phyloP scores from a whole-genome alignment of 768 basidiomycete species.

The Termitomyces titanicus region DNA sequence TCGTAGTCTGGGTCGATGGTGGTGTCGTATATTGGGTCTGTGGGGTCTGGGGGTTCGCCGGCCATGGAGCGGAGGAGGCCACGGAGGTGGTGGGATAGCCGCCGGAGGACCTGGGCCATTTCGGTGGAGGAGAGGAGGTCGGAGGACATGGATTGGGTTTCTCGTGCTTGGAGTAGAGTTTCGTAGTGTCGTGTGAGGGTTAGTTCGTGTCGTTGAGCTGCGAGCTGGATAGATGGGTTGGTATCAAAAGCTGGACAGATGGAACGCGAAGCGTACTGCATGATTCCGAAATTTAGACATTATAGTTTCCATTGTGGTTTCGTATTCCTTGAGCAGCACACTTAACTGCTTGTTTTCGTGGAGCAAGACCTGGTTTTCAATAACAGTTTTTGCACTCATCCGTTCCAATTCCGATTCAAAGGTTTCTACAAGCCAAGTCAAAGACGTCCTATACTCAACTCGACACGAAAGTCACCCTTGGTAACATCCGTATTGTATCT shows the following conservation, averaged over 20 bases:
- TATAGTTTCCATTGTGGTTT: conserved; percentile 89
- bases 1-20: conserved; percentile 35
- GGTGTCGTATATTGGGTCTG: conserved; percentile 27
- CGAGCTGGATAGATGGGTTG: conserved; percentile 48
- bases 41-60: conserved; percentile 55
- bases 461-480: conserved; percentile 48
- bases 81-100: conserved; percentile 68
- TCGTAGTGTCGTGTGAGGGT: conserved; percentile 91
- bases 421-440: conserved; percentile 51
- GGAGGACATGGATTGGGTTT: conserved; percentile 48
- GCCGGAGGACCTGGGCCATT: conserved; percentile 62
- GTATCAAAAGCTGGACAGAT: not conserved
- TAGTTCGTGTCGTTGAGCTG: conserved; percentile 89
- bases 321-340: conserved; percentile 88
- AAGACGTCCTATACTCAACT: not conserved
- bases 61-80: conserved; percentile 66
- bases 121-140: conserved; percentile 59
- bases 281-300: conserved; percentile 96
- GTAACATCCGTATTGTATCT: conserved; percentile 87
- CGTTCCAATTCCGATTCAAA: conserved; percentile 94
- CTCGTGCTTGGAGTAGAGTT: conserved; percentile 63
- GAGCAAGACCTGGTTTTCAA: conserved; percentile 89
- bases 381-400: conserved; percentile 81
- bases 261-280: conserved; percentile 28
- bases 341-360: conserved; percentile 97